These are phyloP conservation scores for Lecanoromycetidae sp. DNA, from an alignment of 2,329 filamentous ascomycete genomes.

Conservation along the genomic window DNA sequence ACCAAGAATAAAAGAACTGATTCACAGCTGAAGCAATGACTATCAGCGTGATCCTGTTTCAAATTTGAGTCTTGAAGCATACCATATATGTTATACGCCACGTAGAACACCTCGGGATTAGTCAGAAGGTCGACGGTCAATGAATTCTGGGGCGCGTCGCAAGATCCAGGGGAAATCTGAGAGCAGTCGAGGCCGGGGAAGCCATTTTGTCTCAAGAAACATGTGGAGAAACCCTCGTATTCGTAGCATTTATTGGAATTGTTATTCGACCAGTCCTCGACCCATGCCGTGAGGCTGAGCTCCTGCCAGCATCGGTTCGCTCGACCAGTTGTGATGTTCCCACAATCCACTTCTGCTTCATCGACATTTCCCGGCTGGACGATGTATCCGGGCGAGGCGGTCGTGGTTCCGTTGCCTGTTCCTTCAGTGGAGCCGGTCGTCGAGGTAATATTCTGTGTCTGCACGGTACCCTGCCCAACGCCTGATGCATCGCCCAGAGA, in stretches of 20 bases:
- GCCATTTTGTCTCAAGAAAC: slow-evolving; percentile 11
- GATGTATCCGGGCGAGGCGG: background rate
- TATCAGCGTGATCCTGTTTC: background rate
- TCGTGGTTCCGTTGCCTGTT: background rate
- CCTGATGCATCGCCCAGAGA: background rate
- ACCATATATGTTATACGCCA: slow-evolving; percentile 16
- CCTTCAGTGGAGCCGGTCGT: background rate
- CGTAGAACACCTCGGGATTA: slow-evolving; percentile 8
- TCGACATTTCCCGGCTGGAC: background rate
- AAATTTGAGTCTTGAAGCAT: background rate
- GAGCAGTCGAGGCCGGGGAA: slow-evolving; percentile 10
- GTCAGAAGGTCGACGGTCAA: background rate
- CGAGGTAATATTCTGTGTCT: background rate
- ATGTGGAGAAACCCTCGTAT: slow-evolving; percentile 12
- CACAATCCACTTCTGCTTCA: background rate
- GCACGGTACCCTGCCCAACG: background rate
- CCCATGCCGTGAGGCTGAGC: slow-evolving; percentile 8
- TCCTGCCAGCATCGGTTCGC: slow-evolving; percentile 5
- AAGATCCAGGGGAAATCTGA: slow-evolving; percentile 5
- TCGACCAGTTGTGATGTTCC: slow-evolving; percentile 6
- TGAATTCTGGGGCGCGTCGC: slow-evolving; percentile 3
- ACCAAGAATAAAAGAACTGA: slow-evolving; percentile 14
- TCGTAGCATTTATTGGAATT: slow-evolving; percentile 10
- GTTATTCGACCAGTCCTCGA: slow-evolving; percentile 4
- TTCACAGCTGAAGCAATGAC: slow-evolving; percentile 4